These are phyloP conservation scores for Dipodascus geniculatus DNA, from an alignment of 805 yeast genomes.

Conservation along the genomic window DNA sequence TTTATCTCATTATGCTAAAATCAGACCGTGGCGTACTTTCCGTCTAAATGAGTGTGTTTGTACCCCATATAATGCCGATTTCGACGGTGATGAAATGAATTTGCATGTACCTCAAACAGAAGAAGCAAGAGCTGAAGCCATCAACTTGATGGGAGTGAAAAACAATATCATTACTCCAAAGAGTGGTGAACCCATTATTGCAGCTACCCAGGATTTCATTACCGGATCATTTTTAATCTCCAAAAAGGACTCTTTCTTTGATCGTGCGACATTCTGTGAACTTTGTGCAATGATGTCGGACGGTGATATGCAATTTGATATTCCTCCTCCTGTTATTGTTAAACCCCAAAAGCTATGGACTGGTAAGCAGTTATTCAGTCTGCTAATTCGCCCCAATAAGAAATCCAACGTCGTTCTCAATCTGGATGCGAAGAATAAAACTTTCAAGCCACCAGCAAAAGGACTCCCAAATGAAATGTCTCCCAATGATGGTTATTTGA, in stretches of 20 bases:
- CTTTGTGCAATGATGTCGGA: slow-evolving; percentile 92
- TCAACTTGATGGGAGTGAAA: slow-evolving; percentile 95
- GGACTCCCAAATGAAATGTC: slow-evolving; percentile 88
- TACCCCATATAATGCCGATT: slow-evolving; percentile 98
- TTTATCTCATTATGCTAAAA: slow-evolving; percentile 88
- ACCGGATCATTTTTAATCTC: slow-evolving; percentile 92
- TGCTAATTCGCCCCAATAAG: slow-evolving; percentile 74
- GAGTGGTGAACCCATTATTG: slow-evolving; percentile 98
- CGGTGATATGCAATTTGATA: slow-evolving; percentile 73
- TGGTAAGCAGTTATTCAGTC: slow-evolving; percentile 88
- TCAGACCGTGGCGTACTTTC: slow-evolving; percentile 97
- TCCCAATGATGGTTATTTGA: slow-evolving; percentile 89
- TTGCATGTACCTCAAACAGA: slow-evolving; percentile 98
- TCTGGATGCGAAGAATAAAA: slow-evolving; percentile 88
- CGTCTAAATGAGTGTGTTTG: slow-evolving; percentile 97
- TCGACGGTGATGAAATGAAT: slow-evolving; percentile 99
- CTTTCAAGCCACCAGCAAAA: slow-evolving; percentile 62
- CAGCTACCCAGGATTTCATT: slow-evolving; percentile 98
- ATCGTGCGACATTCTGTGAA: slow-evolving; percentile 74
- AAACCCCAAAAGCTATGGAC: slow-evolving; percentile 93
- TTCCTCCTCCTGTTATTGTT: slow-evolving; percentile 90
- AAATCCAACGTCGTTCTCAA: slow-evolving; percentile 73
- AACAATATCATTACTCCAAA: slow-evolving; percentile 90
- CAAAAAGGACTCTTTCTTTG: slow-evolving; percentile 86
- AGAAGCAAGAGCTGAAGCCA: slow-evolving; percentile 98